Evolutionary conservation across 2,329 filamentous ascomycete species (phyloP).

Genomic region (Rhinocladiella similis): DNA sequence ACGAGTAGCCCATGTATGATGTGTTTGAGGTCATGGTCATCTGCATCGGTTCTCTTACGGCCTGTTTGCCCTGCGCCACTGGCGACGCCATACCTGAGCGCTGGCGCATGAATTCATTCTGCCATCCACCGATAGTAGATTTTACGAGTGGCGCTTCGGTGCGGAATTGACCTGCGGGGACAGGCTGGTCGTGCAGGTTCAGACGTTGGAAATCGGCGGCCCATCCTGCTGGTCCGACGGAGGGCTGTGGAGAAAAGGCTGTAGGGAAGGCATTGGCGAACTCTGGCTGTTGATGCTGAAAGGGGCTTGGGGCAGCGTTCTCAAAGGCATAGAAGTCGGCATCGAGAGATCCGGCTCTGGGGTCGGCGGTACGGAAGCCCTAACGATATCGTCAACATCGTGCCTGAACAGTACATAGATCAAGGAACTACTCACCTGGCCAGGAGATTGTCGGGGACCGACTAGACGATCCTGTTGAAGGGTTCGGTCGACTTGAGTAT

Average conservation of each 20-base stretch:
- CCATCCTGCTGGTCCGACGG: constrained; percentile 36
- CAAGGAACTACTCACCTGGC: constrained; percentile 47
- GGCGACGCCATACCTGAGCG: constrained; percentile 31
- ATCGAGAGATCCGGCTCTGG: constrained; percentile 58
- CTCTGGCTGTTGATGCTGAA: constrained; percentile 34
- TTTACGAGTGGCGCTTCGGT: constrained; percentile 37
- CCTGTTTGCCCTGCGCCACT: constrained; percentile 22
- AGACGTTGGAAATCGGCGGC: constrained; percentile 50
- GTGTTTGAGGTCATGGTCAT: constrained; percentile 28
- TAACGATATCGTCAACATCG: constrained; percentile 33
- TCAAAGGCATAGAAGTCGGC: constrained; percentile 71
- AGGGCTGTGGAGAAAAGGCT: constrained; percentile 28
- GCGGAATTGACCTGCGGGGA: constrained; percentile 51
- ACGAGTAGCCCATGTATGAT: constrained; percentile 10
- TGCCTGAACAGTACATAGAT: too few species aligned
- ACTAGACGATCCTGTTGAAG: constrained; percentile 71
- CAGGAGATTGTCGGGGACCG: constrained; percentile 50
- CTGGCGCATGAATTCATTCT: constrained; percentile 59
- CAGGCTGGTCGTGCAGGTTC: constrained; percentile 44
- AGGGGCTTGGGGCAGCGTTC: constrained; percentile 41
- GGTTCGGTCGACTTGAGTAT: constrained; percentile 66
- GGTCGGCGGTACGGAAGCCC: constrained; percentile 63
- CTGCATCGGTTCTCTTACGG: constrained; percentile 14
- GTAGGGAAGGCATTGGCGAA: constrained; percentile 18
- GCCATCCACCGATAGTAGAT: constrained; percentile 51